These are phyloP conservation scores for Geotrichum ghanense DNA, from an alignment of 805 yeast genomes.

Conservation along the genomic window DNA sequence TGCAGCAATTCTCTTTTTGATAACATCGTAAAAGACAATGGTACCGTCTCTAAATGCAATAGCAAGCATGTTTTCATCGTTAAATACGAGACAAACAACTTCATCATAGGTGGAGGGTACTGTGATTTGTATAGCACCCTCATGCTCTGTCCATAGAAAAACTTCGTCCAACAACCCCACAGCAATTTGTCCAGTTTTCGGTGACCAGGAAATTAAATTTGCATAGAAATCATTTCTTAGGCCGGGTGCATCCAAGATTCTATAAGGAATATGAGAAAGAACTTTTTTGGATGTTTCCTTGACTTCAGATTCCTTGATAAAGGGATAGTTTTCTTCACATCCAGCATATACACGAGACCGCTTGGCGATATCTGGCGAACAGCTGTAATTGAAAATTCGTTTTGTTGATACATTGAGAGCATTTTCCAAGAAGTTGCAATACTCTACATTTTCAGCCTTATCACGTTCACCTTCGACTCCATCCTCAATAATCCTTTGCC, in stretches of 20 bases:
- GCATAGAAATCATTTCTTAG: conserved; percentile 66
- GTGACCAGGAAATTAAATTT: conserved; percentile 64
- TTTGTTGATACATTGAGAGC: conserved; percentile 1
- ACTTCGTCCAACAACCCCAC: conserved; percentile 52
- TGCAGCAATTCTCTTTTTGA: conserved; percentile 20
- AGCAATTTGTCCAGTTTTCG: conserved; percentile 36
- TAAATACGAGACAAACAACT: conserved; percentile 9
- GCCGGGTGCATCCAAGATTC: conserved; percentile 54
- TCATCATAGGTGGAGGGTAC: conserved; percentile 7
- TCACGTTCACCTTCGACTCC: conserved; percentile 1
- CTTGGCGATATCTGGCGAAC: not conserved
- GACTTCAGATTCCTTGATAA: not conserved
- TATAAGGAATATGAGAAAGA: conserved; percentile 23
- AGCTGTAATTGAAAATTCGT: not conserved
- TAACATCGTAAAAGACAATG: conserved; percentile 18
- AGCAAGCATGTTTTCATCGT: conserved; percentile 9
- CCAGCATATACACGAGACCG: not conserved
- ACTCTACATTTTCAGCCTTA: not conserved
- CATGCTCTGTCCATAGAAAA: conserved; percentile 47
- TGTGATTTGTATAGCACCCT: conserved; percentile 34
- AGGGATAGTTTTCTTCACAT: not conserved
- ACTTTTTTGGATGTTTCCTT: not conserved
- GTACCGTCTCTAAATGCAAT: conserved; percentile 14
- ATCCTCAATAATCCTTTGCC: not conserved
- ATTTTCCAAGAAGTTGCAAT: not conserved